Conservation (phyloP, 345 rosid genomes). For the Hevea brasiliensis region DNA sequence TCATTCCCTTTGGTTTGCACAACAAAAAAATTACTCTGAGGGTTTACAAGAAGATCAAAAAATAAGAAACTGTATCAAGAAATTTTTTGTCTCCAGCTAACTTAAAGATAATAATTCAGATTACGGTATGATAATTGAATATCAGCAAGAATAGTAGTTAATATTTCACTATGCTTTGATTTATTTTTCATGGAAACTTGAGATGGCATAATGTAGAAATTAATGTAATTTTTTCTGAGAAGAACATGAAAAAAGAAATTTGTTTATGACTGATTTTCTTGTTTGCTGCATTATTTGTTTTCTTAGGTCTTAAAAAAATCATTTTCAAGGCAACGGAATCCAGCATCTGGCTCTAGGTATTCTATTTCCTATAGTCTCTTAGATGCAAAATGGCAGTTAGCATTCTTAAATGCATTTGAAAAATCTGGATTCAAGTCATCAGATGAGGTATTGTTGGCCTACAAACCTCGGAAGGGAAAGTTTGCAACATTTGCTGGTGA, state of each 20-base stretch:
- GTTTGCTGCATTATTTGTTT: conserved; percentile 17
- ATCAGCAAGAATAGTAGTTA: neutral
- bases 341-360: conserved; percentile 43
- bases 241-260: neutral
- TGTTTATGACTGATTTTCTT: conserved; percentile 5
- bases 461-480: conserved; percentile 69
- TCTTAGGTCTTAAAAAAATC: conserved; percentile 76
- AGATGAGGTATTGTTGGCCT: conserved; percentile 60
- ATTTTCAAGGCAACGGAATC: conserved; percentile 54
- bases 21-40: no score
- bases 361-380: conserved; percentile 59
- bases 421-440: conserved; percentile 55
- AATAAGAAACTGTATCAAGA: no score
- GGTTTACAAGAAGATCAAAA: no score
- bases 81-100: no score
- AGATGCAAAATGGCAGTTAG: conserved; percentile 62
- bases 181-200: neutral
- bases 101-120: no score
- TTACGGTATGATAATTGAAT: no score
- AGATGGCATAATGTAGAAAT: neutral
- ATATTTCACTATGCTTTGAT: neutral
- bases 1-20: no score
- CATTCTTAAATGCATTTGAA: conserved; percentile 62
- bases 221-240: neutral
- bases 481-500: conserved; percentile 51